A percentile compares a stretch with the other conserved stretches of the same genome.
Evolutionary conservation across 192 early-diverging fungal genomes (phyloP).

Genomic region (Backusella tuberculispora): DNA sequence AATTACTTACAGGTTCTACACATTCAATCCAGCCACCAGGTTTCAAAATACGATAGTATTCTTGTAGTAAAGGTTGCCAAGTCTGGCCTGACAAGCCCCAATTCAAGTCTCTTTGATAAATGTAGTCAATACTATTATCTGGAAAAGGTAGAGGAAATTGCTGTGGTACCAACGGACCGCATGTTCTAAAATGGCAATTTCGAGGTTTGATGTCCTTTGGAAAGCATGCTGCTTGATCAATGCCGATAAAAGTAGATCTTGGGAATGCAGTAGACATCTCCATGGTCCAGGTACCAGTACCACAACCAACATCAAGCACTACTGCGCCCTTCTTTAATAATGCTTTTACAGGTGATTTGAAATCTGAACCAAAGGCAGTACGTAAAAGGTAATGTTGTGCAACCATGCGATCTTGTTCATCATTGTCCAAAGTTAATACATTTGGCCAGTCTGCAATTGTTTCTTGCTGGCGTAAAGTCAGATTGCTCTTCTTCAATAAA

Average conservation of each 20-base stretch:
- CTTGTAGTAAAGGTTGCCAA: slow-evolving; percentile 38
- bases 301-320: slow-evolving; percentile 36
- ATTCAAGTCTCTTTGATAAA: slow-evolving; percentile 41
- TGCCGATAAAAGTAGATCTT: slow-evolving; percentile 41
- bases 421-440: slow-evolving; percentile 15
- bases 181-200: slow-evolving; percentile 39
- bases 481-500: not conserved
- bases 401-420: slow-evolving; percentile 46
- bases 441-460: slow-evolving; percentile 19
- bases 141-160: slow-evolving; percentile 35
- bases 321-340: slow-evolving; percentile 34
- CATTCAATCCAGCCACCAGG: slow-evolving; percentile 58
- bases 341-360: slow-evolving; percentile 19
- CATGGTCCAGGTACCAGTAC: slow-evolving; percentile 42
- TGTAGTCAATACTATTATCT: slow-evolving; percentile 42
- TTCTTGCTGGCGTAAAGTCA: not conserved
- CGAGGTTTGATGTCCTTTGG: slow-evolving; percentile 39
- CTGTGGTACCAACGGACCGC: slow-evolving; percentile 23
- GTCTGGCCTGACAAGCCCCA: slow-evolving; percentile 28
- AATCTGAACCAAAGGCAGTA: slow-evolving; percentile 41
- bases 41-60: slow-evolving; percentile 53
- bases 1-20: slow-evolving; percentile 41
- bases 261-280: slow-evolving; percentile 41
- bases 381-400: slow-evolving; percentile 47
- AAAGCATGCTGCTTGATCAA: slow-evolving; percentile 30